phyloP scores from a whole-genome alignment of 2,329 filamentous ascomycete genomes.

The Ceratocystis lukuohia region DNA sequence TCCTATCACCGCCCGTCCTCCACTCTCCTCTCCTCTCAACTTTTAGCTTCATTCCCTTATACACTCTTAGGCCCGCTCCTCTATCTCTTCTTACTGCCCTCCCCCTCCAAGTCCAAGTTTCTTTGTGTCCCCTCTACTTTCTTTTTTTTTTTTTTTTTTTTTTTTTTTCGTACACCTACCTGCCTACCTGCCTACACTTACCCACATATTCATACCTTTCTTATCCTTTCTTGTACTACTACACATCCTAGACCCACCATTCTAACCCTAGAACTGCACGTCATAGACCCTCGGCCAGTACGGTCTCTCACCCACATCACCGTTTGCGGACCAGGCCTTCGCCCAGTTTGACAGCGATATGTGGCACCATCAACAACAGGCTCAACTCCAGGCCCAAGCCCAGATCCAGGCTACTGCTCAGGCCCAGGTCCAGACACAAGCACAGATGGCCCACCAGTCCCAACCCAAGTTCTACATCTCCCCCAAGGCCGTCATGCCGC shows the following conservation, averaged over 20 bases:
- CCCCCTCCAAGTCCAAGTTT: no score
- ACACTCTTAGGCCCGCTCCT: no score
- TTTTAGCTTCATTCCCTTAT: background rate
- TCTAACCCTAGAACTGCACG: background rate
- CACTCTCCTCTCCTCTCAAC: background rate
- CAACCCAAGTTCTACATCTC: slow-evolving; percentile 16
- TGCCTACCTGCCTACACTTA: no score
- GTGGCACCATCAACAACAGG: slow-evolving; percentile 9
- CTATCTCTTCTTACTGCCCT: no score
- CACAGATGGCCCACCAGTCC: background rate
- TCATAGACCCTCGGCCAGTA: background rate
- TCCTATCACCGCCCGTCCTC: background rate
- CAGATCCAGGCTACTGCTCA: background rate
- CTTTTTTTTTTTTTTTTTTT: background rate
- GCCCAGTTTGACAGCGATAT: slow-evolving; percentile 11
- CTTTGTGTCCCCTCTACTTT: background rate
- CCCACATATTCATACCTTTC: background rate
- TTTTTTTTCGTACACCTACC: background rate
- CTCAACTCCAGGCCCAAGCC: background rate
- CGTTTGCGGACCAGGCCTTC: slow-evolving; percentile 11
- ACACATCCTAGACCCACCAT: background rate
- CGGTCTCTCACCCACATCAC: slow-evolving; percentile 10
- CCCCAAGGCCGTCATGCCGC: slow-evolving; percentile 16
- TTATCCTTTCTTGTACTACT: background rate
- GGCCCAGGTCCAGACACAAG: background rate